phyloP scores from a whole-genome alignment of 192 early-diverging fungal genomes.

The Rhizophagus prolifer region DNA sequence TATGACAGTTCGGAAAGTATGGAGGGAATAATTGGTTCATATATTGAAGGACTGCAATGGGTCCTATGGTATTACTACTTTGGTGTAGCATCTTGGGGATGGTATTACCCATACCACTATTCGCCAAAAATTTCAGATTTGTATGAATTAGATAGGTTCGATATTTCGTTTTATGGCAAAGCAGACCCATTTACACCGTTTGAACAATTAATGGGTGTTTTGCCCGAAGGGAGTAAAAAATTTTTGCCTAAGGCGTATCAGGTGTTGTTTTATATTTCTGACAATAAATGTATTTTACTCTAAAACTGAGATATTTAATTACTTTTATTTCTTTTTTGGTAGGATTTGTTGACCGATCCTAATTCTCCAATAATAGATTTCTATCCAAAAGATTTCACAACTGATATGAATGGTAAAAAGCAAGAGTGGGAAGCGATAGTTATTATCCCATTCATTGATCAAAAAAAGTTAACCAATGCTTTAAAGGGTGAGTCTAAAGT shows the following conservation, averaged over 20 bases:
- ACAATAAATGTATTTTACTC: neutral
- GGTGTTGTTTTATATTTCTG: constrained; percentile 26
- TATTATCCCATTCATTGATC: constrained; percentile 96
- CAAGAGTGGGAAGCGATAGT: constrained; percentile 98
- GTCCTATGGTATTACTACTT: constrained; percentile 96
- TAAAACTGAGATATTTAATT: neutral
- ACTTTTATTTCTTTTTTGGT: neutral
- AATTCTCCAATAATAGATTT: constrained; percentile 93
- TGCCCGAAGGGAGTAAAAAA: constrained; percentile 81
- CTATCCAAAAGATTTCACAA: constrained; percentile 87
- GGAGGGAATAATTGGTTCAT: constrained; percentile 65
- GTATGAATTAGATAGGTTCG: constrained; percentile 51
- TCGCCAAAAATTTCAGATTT: constrained; percentile 81
- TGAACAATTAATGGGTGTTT: constrained; percentile 98
- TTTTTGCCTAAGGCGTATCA: constrained; percentile 81
- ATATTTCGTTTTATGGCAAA: constrained; percentile 34
- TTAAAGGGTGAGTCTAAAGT: constrained; percentile 51
- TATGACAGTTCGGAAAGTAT: constrained; percentile 44
- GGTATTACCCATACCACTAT: constrained; percentile 99
- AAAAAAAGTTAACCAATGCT: constrained; percentile 77
- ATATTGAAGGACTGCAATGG: constrained; percentile 97
- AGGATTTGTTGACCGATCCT: constrained; percentile 80
- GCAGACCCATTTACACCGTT: constrained; percentile 85
- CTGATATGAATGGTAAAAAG: constrained; percentile 98
- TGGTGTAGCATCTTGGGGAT: constrained; percentile 95